Percentiles rank a stretch among this genome's conserved stretches.
Evolutionary conservation across 768 basidiomycete species (phyloP).

Genomic region (Naematelia aurantialba): DNA sequence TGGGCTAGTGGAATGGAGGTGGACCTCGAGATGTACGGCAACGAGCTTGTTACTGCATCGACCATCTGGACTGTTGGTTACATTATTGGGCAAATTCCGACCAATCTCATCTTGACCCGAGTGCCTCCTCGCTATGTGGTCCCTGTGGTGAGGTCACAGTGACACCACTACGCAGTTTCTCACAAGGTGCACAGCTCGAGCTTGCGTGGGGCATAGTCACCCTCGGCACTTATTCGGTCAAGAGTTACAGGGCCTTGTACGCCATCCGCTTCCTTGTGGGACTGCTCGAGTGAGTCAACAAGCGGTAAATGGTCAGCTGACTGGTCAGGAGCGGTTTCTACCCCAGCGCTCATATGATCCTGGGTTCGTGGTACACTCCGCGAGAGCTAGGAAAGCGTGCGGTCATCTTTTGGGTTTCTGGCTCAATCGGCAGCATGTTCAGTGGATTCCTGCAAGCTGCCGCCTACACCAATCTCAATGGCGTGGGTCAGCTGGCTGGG

Average conservation of each 20-base stretch:
- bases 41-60: constrained; percentile 19
- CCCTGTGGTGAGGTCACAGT: constrained; percentile 13
- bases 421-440: constrained; percentile 28
- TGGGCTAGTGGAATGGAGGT: constrained; percentile 26
- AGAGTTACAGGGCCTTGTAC: constrained; percentile 27
- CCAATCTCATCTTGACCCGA: constrained; percentile 35
- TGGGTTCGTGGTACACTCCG: constrained; percentile 44
- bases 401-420: constrained; percentile 36
- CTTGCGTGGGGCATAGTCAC: constrained; percentile 40
- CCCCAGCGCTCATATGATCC: constrained; percentile 40
- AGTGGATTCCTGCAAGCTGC: constrained; percentile 36
- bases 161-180: neutral
- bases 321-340: constrained; percentile 34
- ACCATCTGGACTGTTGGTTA: constrained; percentile 36
- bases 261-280: constrained; percentile 43
- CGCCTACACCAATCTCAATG: constrained; percentile 36
- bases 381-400: constrained; percentile 40
- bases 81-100: constrained; percentile 37
- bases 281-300: constrained; percentile 26
- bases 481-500: constrained; percentile 18
- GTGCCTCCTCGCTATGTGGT: constrained; percentile 39
- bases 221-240: constrained; percentile 31
- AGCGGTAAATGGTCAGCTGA: neutral
- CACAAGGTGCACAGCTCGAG: constrained; percentile 19
- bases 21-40: constrained; percentile 26